Percentiles rank a stretch among this genome's conserved stretches.
Conservation (phyloP, 176 grass and related monocot species). For the Rhynchospora tenuis region DNA sequence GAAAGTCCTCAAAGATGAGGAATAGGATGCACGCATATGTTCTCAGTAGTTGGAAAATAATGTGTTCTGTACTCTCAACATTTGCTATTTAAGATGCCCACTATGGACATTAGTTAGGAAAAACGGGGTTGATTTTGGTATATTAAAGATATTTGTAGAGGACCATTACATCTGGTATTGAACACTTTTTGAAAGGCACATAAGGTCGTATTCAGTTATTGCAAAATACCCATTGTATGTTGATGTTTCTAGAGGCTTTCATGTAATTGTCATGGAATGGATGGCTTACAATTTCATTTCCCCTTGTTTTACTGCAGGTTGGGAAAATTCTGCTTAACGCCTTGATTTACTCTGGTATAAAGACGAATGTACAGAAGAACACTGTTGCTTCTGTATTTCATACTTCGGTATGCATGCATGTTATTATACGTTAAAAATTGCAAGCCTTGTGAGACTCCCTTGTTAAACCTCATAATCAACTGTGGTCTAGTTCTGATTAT, state of each 20-base stretch:
- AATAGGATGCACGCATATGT: not conserved
- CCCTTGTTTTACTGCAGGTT: slow-evolving; percentile 43
- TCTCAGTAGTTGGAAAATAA: not conserved
- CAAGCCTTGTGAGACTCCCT: not conserved
- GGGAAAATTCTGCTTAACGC: slow-evolving; percentile 92
- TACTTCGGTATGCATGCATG: slow-evolving; percentile 50
- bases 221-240: not conserved
- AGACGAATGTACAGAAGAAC: slow-evolving; percentile 88
- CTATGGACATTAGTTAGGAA: not conserved
- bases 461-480: not conserved
- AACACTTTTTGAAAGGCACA: not conserved
- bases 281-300: not conserved
- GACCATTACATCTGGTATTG: not conserved
- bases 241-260: not conserved
- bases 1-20: not conserved
- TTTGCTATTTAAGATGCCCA: not conserved
- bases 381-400: slow-evolving; percentile 89
- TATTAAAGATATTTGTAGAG: not conserved
- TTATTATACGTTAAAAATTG: not conserved
- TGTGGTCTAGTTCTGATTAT: not conserved
- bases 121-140: not conserved
- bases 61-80: not conserved
- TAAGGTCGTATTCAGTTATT: not conserved
- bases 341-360: slow-evolving; percentile 90
- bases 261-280: slow-evolving; percentile 16